phyloP scores from a whole-genome alignment of 2,329 filamentous ascomycete genomes.

The Colletotrichum sp. region DNA sequence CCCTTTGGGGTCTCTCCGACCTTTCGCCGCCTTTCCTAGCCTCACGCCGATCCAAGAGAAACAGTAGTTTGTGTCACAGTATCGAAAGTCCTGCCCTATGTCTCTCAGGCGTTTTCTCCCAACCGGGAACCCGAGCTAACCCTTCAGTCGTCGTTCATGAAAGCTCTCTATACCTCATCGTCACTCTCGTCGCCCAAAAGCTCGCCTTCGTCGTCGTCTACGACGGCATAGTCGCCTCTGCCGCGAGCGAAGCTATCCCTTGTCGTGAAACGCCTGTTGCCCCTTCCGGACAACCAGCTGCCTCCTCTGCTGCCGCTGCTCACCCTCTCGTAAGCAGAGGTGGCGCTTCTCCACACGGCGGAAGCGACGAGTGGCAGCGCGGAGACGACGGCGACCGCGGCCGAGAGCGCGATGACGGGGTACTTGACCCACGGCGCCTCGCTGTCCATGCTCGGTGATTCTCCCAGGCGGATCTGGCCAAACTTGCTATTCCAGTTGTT shows the following conservation, averaged over 20 bases:
- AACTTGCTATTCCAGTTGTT: slow-evolving; percentile 88
- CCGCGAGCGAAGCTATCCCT: slow-evolving; percentile 88
- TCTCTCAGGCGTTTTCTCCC: not conserved
- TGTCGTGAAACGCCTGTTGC: slow-evolving; percentile 78
- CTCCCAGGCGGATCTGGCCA: slow-evolving; percentile 89
- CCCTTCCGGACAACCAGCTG: slow-evolving; percentile 59
- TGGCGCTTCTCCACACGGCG: slow-evolving; percentile 73
- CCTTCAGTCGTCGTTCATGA: not conserved
- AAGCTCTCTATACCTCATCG: slow-evolving; percentile 67
- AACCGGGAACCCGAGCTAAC: not conserved
- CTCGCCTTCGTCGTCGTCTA: slow-evolving; percentile 94
- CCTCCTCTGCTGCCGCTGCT: slow-evolving; percentile 54
- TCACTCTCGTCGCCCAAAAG: slow-evolving; percentile 92
- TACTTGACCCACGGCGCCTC: slow-evolving; percentile 82
- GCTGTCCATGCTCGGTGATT: slow-evolving; percentile 64
- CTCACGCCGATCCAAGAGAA: slow-evolving; percentile 7
- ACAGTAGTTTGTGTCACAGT: not conserved
- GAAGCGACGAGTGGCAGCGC: slow-evolving; percentile 73
- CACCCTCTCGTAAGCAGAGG: slow-evolving; percentile 55
- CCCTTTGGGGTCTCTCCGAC: not conserved
- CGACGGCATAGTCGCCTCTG: slow-evolving; percentile 84
- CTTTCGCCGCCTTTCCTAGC: not conserved
- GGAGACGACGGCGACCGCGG: slow-evolving; percentile 62
- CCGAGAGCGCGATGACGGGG: slow-evolving; percentile 76
- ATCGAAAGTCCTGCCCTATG: not conserved